Evolutionary conservation across 352 stramenopile genomes (phyloP), one percentile per base, ranked within the genome.

Genomic region (Globisporangium lucens): DNA sequence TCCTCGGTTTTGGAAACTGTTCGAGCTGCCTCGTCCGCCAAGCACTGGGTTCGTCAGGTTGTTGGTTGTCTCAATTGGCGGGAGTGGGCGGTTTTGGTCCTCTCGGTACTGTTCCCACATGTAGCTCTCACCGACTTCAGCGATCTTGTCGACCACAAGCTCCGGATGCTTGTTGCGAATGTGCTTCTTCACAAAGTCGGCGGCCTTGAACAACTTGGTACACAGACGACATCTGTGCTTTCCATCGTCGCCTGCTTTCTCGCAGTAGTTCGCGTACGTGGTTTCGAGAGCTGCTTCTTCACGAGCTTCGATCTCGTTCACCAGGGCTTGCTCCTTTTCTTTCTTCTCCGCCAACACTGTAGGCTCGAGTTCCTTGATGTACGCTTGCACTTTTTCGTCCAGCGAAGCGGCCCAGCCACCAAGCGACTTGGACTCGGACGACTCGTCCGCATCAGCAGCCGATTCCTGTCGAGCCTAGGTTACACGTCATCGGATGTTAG

Each of bases 131-230:
- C 85, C 87, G 3, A 92, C 83, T 53, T 90, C 78, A 4, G 85
- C 85, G 61, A 94, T 80, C 69, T 93, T 94, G 64, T 93, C 85
- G 22, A 94, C 85, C 30, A 87, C 83, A 8, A 94, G 72, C 69
- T 96, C 88, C 4, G 82, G 82, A 68, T 96, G 88, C 65, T 94
- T 93, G 77, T 96, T 96, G 24, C 83, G 83, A 65, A 94, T 91
- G 73, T 96, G 88, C 66, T 96, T 96, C 70, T 94, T 93, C 15
- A 96, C 85, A 67, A 94, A 96, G 58, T 94, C 85, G 46, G 92
- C 76, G 4, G 85, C 86, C 71, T 96, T 96, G 70, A 96, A 96
- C 8, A 96, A 72, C 68, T 96, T 96, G 3, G 83, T 91, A 61
- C 88, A 96, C n/a, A 95, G 66, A 2, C 87, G 82, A 65, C 86